phyloP scores from a whole-genome alignment of 345 rosid genomes.

The Eucalyptus tenuipes region DNA sequence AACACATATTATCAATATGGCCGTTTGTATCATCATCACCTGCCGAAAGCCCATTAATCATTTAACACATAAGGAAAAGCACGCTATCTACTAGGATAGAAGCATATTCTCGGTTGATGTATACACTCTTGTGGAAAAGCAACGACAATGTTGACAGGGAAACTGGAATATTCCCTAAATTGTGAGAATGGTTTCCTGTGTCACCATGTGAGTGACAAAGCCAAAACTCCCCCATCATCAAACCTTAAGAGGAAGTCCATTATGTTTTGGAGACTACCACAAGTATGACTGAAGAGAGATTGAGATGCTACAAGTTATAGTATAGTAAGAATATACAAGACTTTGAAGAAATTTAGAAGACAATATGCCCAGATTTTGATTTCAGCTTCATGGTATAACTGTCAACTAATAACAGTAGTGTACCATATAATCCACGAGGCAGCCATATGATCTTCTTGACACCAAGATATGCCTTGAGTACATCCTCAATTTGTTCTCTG shows the following conservation, averaged over 20 bases:
- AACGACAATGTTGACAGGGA: not conserved
- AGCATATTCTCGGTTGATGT: not conserved
- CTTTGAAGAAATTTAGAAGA: not conserved
- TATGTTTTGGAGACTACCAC: not conserved
- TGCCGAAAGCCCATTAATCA: constrained; percentile 8
- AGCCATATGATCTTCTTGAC: constrained; percentile 69
- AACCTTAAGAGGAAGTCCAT: not conserved
- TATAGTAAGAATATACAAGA: not conserved
- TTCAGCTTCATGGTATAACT: not conserved
- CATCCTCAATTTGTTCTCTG: constrained; percentile 67
- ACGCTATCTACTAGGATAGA: not conserved
- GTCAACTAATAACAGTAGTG: not conserved
- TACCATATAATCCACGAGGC: constrained; percentile 80
- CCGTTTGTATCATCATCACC: constrained; percentile 99
- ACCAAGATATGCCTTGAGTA: constrained; percentile 67
- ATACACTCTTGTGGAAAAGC: not conserved
- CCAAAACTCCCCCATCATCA: not conserved
- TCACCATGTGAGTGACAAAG: not conserved
- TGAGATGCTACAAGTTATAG: not conserved
- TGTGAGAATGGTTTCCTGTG: not conserved
- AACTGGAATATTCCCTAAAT: not conserved
- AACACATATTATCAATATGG: constrained; percentile 93
- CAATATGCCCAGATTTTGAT: not conserved
- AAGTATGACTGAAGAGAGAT: not conserved
- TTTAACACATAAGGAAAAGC: not conserved